Evolutionary conservation across 352 stramenopile species (phyloP), one percentile per base, ranked within the genome.

Genomic region (Pythium dissotocum): DNA sequence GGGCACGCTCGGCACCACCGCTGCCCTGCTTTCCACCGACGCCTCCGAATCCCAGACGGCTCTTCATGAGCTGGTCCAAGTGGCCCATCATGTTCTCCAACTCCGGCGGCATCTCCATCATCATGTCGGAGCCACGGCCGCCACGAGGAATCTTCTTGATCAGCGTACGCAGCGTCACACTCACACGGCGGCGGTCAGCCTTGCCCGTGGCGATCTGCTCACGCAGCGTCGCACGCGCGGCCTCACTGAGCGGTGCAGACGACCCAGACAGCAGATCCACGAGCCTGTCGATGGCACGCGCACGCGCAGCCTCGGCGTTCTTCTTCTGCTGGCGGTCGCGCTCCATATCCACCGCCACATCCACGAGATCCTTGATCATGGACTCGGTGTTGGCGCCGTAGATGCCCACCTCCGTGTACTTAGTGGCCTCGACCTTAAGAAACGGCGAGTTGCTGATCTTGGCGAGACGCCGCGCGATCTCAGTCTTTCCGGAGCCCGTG

Each of bases 401-500:
- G 76, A 99, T 99, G 30, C 98, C 98, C 26, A 99, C 97, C 76
- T 99, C 98, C 5, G 97, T 99, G 77, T 98, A 99, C 82, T 99
- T 99, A 54, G 97, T 99, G 16, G 97, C 97, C 76, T 99, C 97
- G 46, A 94, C 85, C 74, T 99, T 99, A 66, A 98, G 88, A 80
- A 99, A 99, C n/a, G 97, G 97, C 58, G 97, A 97, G 74, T 98
- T 80, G n/a, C 88, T 96, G 67, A 99, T 89, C 78, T 98, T 98
- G 49, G 97, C 97, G 67, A 99, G 91, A n/a, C 97, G 88, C 18
- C 97, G 78, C 44, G 97, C 97, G 58, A 99, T 99, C 86, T 99
- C 97, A 7, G 97, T 99, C 85, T 98, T 98, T 61, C 98, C 97
- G 28, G 95, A 98, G 38, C 98, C 98, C 26, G 97, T 99, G 26